Conservation (phyloP, 441 rosid species). For the Arabidopsis hybrid region DNA sequence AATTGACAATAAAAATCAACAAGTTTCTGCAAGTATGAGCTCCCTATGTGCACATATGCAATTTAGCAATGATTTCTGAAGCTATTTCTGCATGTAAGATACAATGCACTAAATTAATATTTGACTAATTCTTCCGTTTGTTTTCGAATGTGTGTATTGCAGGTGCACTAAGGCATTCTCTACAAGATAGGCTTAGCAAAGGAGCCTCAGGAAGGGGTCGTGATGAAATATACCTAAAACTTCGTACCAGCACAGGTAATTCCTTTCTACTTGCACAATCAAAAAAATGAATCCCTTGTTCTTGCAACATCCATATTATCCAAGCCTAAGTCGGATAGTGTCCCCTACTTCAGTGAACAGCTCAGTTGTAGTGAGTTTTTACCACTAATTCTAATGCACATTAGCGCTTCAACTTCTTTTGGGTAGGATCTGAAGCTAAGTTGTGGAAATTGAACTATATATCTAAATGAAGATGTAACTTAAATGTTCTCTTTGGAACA, state of each 20-base stretch:
- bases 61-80: conserved; percentile 17
- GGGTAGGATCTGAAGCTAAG: conserved; percentile 10
- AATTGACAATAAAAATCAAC: conserved; percentile 72
- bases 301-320: conserved; percentile 10
- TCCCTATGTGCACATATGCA: conserved; percentile 24
- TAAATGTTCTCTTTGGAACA: conserved; percentile 18
- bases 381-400: conserved; percentile 12
- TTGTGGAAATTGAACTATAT: conserved; percentile 20
- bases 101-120: conserved; percentile 17
- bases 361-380: conserved; percentile 12
- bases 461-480: conserved; percentile 8
- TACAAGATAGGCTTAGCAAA: conserved; percentile 80
- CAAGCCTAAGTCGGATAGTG: conserved; percentile 19
- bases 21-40: conserved; percentile 77
- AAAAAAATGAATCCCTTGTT: no score
- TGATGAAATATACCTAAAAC: conserved; percentile 73
- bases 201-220: conserved; percentile 67
- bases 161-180: conserved; percentile 83
- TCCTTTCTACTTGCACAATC: conserved; percentile 15
- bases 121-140: conserved; percentile 25
- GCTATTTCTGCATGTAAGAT: conserved; percentile 26
- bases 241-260: conserved; percentile 74
- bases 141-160: conserved; percentile 28
- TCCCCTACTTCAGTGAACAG: conserved; percentile 7
- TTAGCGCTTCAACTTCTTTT: conserved; percentile 6